Percentiles rank a stretch among this genome's conserved stretches.
These are phyloP conservation scores for Aspergillus neotritici DNA, from an alignment of 2,329 filamentous ascomycete species.

Conservation along the genomic window DNA sequence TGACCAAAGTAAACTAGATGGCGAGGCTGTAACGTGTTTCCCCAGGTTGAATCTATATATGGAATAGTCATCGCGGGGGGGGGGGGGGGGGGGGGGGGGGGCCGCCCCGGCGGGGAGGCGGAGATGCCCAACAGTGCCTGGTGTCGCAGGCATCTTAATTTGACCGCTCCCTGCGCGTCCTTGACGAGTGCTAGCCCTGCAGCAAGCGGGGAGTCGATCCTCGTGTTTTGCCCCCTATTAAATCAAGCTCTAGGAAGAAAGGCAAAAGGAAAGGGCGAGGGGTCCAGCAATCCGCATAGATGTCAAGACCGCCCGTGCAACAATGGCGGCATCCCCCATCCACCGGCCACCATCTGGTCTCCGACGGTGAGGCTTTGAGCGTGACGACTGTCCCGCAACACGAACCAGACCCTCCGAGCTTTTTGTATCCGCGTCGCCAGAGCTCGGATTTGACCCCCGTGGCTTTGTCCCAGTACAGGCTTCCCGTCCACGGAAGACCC, in stretches of 20 bases:
- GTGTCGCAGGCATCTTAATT: background rate
- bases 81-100: too few relatives aligned
- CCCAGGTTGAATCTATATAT: too few relatives aligned
- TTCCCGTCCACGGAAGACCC: conserved; percentile 13
- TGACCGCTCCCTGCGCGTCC: conserved; percentile 8
- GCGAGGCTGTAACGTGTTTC: too few relatives aligned
- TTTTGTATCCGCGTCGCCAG: conserved; percentile 14
- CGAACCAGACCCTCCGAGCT: conserved; percentile 22
- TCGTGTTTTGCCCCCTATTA: background rate
- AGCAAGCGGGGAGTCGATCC: conserved; percentile 1
- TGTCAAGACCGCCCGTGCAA: conserved; percentile 27
- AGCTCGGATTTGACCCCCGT: conserved; percentile 16
- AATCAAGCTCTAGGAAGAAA: background rate
- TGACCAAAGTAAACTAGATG: too few relatives aligned
- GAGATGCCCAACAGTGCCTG: background rate
- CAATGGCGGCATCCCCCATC: conserved; percentile 23
- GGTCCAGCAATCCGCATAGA: conserved; percentile 18
- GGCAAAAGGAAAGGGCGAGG: conserved; percentile 5
- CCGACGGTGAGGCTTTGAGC: conserved; percentile 11
- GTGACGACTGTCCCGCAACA: conserved; percentile 14
- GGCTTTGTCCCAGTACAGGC: conserved; percentile 10
- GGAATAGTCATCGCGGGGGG: too few relatives aligned
- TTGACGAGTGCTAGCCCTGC: conserved; percentile 13
- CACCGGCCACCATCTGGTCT: conserved; percentile 16
- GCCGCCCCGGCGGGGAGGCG: too few relatives aligned